Base-by-base conservation (phyloP, 169 alveolate genomes). In the Cryptosporidium meleagridis region DNA sequence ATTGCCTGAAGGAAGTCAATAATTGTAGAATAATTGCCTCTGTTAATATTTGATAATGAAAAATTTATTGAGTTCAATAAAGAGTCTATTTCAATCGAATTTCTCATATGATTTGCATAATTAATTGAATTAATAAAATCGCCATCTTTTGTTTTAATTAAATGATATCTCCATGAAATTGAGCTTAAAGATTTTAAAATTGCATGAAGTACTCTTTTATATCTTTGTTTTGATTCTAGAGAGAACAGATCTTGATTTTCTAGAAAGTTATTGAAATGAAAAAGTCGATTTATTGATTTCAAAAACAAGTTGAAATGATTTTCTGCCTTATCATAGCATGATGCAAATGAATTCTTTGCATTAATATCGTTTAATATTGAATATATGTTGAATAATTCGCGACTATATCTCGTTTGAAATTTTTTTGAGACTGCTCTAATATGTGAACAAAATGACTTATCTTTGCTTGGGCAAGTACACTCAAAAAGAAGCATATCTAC, bases 401-500 rank as follows among this genome's bases (percentile, higher is more conserved):
- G 67, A 29, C n/a, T 37, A 39, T 80, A 80, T 48, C 75, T 80
- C 31, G 10, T 5, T 26, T 41, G 45, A 35, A 44, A 65, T 59
- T 80, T 80, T 41, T 41, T 55, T 39, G 80, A 61, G 23, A 80
- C 70, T 26, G 89, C 89, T 59, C 89, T 80, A 21, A 80, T 80
- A 35, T 80, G 89, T 16, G 89, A 80, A 41, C 89, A 80, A 18
- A 80, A 80, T 26, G 73, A 61, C 68, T 48, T 80, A 31, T 65
- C 89, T 61, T 65, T 62, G 37, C 89, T 58, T 21, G 89, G 89
- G 51, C 89, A 80, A 26, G 89, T 59, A 26, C 89, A 80, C 37
- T 80, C 89, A 65, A 80, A 80, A 65, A 65, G 29, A 62, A 59
- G 75, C 89, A 80, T 80, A 65, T 80, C 89, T 7, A 80, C 89